Base-by-base conservation (phyloP, 1,284 basidiomycete species). In the Thelephora terrestris region DNA sequence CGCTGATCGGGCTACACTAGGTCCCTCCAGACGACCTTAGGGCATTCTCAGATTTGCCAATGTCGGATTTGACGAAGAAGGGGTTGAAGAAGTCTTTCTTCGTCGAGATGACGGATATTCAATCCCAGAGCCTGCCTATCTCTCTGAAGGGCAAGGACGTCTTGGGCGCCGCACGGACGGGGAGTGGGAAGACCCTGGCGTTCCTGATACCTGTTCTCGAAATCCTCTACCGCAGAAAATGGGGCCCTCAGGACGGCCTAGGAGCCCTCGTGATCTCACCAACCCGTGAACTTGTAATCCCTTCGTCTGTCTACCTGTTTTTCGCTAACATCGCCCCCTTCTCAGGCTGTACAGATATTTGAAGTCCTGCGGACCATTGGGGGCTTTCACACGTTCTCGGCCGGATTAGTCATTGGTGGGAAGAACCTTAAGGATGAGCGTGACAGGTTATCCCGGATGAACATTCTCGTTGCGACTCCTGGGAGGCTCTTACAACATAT, bases 391-490 rank as follows among this genome's bases (percentile, higher is more conserved):
- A 77, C 78, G 12, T 96, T 98, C 64, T 96, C 92, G 4, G 95
- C 95, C 0, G 95, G 95, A 1, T 71, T 99, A 17, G 86, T 99
- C 21, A 98, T 99, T 48, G 95, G 95, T 18, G 95, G 95, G 43
- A 99, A 98, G 74, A 93, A 87, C 56, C 64, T 99, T 47, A 94
- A 93, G 64, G 92, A 95, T 56, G 96, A 99, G 64, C 75, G 83
- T 48, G 91, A 93, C 21, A 74, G 96, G 12, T 64, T 99, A 39
- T 77, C 83, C 12, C 76, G 89, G 45, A 98, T 99, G 93, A 99
- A 99, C 62, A 96, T 99, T 51, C 77, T 99, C 23, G 90, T 99
- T 18, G 94, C 95, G 2, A 98, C 96, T 2, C 95, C 95, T 1
- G 96, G 95, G 16, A 78, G 96, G 47, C 70, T 99, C 25, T 69